These are phyloP conservation scores for Cutaneotrichosporon dermatis DNA, from an alignment of 1,284 basidiomycete species.

Conservation along the genomic window DNA sequence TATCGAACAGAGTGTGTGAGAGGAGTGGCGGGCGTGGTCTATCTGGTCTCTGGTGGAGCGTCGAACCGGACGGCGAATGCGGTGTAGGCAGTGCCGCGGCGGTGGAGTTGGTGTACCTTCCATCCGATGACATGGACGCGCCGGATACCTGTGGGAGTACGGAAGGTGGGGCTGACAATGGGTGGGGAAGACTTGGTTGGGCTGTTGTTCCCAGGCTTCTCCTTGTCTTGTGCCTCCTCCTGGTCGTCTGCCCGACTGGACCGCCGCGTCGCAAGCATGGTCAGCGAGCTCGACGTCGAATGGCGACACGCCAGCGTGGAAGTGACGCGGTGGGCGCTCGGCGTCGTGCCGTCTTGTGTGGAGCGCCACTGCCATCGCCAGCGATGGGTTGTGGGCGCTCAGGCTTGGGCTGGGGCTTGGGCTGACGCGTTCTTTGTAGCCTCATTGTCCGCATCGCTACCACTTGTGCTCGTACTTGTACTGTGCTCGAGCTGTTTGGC, in stretches of 20 bases:
- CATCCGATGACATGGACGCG: neutral
- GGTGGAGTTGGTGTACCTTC: conserved; percentile 4
- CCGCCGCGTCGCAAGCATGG: neutral
- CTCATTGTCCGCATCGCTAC: too few relatives aligned
- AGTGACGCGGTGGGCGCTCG: neutral
- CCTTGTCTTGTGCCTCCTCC: too few relatives aligned
- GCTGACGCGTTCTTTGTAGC: neutral
- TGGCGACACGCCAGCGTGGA: neutral
- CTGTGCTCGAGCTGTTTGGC: neutral
- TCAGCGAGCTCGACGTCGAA: neutral
- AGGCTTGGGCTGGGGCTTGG: neutral
- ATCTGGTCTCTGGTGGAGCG: neutral
- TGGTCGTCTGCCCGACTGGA: neutral
- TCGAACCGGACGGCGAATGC: neutral
- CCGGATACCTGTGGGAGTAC: neutral
- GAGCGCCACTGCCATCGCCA: too few relatives aligned
- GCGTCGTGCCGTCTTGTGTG: neutral
- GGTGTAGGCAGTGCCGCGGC: neutral
- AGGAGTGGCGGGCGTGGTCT: neutral
- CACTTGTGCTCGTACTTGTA: neutral
- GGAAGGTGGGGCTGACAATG: neutral
- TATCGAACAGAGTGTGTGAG: conserved; percentile 16
- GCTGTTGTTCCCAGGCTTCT: too few relatives aligned
- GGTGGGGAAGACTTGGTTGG: too few relatives aligned
- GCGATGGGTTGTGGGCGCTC: too few relatives aligned